Percentiles rank a stretch among this genome's conserved stretches.
These are phyloP conservation scores for Lachnellula arida DNA, from an alignment of 2,329 filamentous ascomycete genomes.

Conservation along the genomic window DNA sequence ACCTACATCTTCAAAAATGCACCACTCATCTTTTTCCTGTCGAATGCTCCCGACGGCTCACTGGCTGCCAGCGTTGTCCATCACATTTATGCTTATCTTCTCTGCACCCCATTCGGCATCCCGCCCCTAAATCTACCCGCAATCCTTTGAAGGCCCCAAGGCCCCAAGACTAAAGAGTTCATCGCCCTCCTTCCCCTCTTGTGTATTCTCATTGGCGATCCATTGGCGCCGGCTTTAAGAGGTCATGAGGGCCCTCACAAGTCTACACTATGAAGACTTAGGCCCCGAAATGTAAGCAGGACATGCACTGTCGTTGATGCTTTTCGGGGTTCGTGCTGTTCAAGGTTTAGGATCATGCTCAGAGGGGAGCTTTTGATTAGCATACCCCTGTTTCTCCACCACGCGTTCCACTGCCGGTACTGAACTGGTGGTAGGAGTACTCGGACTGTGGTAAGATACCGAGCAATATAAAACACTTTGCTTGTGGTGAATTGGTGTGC, in stretches of 20 bases:
- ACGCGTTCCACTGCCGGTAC: not conserved
- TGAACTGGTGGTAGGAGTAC: too few species aligned
- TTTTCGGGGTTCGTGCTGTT: not conserved
- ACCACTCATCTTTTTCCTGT: too few species aligned
- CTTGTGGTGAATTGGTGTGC: not conserved
- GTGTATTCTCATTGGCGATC: not conserved
- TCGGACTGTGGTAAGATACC: not conserved
- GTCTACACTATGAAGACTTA: not conserved
- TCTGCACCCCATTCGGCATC: not conserved
- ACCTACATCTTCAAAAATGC: too few species aligned
- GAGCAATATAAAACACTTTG: not conserved
- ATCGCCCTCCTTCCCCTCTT: not conserved
- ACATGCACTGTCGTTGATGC: not conserved
- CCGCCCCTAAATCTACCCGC: not conserved
- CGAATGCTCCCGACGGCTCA: too few species aligned
- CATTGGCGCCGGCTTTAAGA: not conserved
- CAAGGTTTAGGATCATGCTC: not conserved
- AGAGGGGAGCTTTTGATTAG: not conserved
- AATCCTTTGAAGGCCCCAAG: not conserved
- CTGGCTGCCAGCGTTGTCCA: too few species aligned
- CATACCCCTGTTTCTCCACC: not conserved
- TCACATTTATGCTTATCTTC: not conserved
- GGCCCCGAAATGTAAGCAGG: not conserved
- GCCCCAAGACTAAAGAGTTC: not conserved
- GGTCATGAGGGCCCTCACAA: not conserved